phyloP scores from a whole-genome alignment of 192 early-diverging fungal species.

The Phycomyces nitens region DNA sequence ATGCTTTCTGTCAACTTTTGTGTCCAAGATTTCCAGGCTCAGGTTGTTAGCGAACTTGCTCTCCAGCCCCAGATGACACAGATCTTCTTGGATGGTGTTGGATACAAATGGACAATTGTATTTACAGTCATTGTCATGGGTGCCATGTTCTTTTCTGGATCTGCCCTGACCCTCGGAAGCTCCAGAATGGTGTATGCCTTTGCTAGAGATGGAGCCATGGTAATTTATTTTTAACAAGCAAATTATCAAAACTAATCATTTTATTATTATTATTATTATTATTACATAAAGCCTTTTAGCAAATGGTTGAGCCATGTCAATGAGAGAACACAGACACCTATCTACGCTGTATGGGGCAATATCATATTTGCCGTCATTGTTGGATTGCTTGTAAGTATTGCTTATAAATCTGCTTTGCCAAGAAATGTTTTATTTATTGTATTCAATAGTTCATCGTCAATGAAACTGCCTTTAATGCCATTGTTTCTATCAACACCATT shows the following conservation, averaged over 20 bases:
- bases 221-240: background rate
- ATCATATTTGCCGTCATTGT: slow-evolving; percentile 37
- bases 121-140: slow-evolving; percentile 50
- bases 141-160: slow-evolving; percentile 53
- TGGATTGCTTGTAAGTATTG: slow-evolving; percentile 18
- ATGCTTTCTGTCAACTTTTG: slow-evolving; percentile 49
- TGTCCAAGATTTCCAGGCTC: slow-evolving; percentile 39
- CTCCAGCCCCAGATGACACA: slow-evolving; percentile 40
- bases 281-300: slow-evolving; percentile 27
- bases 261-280: too few species aligned
- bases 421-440: slow-evolving; percentile 17
- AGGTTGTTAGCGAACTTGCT: slow-evolving; percentile 38
- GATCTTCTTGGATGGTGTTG: slow-evolving; percentile 50
- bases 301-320: slow-evolving; percentile 39
- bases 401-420: too few species aligned
- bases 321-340: slow-evolving; percentile 37
- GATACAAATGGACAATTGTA: slow-evolving; percentile 42
- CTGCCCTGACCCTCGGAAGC: slow-evolving; percentile 45
- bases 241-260: too few species aligned
- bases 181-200: slow-evolving; percentile 59
- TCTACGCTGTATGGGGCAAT: slow-evolving; percentile 54
- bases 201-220: slow-evolving; percentile 53
- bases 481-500: slow-evolving; percentile 57
- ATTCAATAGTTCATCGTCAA: slow-evolving; percentile 49
- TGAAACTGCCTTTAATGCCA: slow-evolving; percentile 47